Base-by-base conservation (phyloP, 1,139 yeast genomes). In the Groenewaldozyma auringiensis region DNA sequence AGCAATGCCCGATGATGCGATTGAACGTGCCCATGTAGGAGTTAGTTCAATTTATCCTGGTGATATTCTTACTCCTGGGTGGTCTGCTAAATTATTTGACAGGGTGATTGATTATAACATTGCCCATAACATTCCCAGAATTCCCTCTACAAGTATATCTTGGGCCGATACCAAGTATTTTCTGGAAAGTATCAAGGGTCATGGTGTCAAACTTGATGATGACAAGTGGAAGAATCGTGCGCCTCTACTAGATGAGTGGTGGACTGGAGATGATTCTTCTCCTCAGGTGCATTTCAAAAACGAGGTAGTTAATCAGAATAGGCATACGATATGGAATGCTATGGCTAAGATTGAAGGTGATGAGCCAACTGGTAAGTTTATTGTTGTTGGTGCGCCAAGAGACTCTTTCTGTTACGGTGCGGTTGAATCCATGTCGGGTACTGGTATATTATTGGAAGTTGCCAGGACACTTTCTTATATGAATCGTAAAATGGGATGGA, bases 371-470 rank as follows among this genome's bases (percentile, higher is more conserved):
- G 86, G 79, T 29, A 76, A 80, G 53, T 87, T 87, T 0, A 67
- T 92, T 4, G 71, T 89, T 4, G 76, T 92, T 48, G 96, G 96
- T 1, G 88, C 96, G 0, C 77, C 84, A 3, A 72, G 96, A 53
- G 96, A 89, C 58, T 71, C 95, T 0, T 66, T 78, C 29, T 81
- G 94, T 54, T 77, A 71, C 54, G 97, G 96, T 9, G 81, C 94
- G 0, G 67, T 79, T 2, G 74, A 78, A 31, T 80, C 92, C 18
- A 78, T 79, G 55, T 79, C 95, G 1, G 95, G 96, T 0, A 81
- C 94, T 0, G 79, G 83, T 0, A 71, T 83, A 1, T 61, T 92
- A 48, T 66, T 89, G 14, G 94, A 87, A 55, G 65, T 89, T 47
- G 79, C 86, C 3, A 76, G 84, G 48, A 63, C 85, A 0, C 76